phyloP scores from a whole-genome alignment of 179 eudicot species.

The Amaranthus tricolor region DNA sequence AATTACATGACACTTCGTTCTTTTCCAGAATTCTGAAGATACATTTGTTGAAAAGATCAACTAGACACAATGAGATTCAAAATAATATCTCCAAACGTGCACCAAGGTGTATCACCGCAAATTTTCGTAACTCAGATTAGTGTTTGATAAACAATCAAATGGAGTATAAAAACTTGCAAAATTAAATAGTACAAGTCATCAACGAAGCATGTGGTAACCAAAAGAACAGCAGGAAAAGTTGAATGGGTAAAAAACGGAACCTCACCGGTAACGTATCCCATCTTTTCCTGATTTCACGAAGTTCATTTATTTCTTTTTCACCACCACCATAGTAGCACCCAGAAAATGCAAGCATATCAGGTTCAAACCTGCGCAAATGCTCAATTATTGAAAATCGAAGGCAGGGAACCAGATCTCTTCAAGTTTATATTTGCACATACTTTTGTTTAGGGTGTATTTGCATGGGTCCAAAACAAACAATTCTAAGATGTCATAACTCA shows the following conservation, averaged over 20 bases:
- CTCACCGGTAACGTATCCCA: slow-evolving; percentile 97
- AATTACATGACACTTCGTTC: too few species aligned
- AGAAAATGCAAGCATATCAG: slow-evolving; percentile 98
- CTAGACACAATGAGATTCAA: too few species aligned
- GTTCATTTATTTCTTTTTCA: slow-evolving; percentile 85
- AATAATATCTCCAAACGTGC: too few species aligned
- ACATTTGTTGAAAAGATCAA: too few species aligned
- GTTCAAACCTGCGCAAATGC: slow-evolving; percentile 74
- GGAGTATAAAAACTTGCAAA: too few species aligned
- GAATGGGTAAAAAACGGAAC: not conserved
- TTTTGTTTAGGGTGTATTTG: not conserved
- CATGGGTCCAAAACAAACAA: not conserved
- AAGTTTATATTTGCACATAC: not conserved
- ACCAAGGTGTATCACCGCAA: too few species aligned
- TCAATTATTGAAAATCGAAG: slow-evolving; percentile 9
- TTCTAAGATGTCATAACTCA: not conserved
- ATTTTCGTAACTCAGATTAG: too few species aligned
- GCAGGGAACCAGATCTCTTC: not conserved
- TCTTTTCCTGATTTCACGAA: slow-evolving; percentile 89
- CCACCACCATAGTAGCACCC: slow-evolving; percentile 99
- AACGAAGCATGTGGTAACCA: too few species aligned
- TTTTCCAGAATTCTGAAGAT: too few species aligned
- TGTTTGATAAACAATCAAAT: too few species aligned
- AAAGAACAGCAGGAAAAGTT: too few species aligned
- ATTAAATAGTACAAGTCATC: too few species aligned